Evolutionary conservation across 108 stramenopile genomes (phyloP).

Genomic region (Pinguiococcus pyrenoidosus): DNA sequence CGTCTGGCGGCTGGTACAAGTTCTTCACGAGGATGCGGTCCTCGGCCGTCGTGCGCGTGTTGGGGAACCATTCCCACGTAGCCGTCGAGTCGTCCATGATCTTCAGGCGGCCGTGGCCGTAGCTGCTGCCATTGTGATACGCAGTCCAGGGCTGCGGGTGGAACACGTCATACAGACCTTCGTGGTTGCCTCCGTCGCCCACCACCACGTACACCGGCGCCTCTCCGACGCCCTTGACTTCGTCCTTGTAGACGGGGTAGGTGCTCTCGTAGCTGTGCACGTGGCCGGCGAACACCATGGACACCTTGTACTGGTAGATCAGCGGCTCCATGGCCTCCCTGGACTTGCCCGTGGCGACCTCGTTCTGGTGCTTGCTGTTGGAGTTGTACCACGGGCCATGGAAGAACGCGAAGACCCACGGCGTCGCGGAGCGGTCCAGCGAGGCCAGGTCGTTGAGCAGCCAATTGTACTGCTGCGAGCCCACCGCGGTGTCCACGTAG

Average conservation of each 20-base stretch:
- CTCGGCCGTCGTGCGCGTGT: too few relatives aligned
- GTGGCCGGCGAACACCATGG: constrained; percentile 34
- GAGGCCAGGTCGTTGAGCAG: constrained; percentile 19
- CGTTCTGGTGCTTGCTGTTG: constrained; percentile 32
- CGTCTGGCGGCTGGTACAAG: too few relatives aligned
- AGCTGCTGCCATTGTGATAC: constrained; percentile 59
- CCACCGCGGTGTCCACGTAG: constrained; percentile 11
- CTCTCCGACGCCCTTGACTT: constrained; percentile 1
- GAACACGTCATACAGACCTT: constrained; percentile 25
- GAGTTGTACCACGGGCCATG: constrained; percentile 40
- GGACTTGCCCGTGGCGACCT: constrained; percentile 12
- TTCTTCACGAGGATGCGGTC: too few relatives aligned
- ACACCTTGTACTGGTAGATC: constrained; percentile 10
- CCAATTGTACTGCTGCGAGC: constrained; percentile 11
- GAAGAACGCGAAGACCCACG: constrained; percentile 31
- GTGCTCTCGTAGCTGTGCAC: constrained; percentile 30
- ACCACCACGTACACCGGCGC: constrained; percentile 55
- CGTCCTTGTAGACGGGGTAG: constrained; percentile 16
- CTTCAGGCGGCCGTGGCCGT: constrained; percentile 63
- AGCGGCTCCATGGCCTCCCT: constrained; percentile 25
- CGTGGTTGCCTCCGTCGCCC: constrained; percentile 78
- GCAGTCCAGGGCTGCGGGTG: constrained; percentile 61
- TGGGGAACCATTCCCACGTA: constrained; percentile 44
- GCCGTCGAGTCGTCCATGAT: constrained; percentile 57
- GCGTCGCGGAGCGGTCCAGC: constrained; percentile 22